Base-by-base conservation (phyloP, 208 protist species). In the Acanthamoeba triangularis region DNA sequence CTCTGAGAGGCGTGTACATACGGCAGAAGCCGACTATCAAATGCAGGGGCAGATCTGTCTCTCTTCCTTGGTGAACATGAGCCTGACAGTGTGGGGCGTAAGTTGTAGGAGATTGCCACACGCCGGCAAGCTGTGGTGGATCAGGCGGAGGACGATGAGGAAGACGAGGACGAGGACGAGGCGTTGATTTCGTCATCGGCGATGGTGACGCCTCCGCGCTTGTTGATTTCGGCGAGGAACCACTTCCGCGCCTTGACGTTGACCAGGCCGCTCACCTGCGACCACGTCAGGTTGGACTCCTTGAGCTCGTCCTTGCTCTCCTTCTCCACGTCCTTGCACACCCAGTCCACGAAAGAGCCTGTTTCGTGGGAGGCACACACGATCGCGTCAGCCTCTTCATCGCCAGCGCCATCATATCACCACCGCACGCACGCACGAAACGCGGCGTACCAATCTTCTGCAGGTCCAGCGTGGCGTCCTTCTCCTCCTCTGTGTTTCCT, bases 271-370 rank as follows among this genome's bases (percentile, higher is more conserved):
- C 82, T 90, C 33, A 90, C 82, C 56, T 90, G 82, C 49, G 23
- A 11, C 82, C 82, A 90, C 30, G 82, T 90, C n/a, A 90, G 56
- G 11, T 67, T 67, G 49, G 47, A 67, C 54, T 90, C 52, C 82
- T 90, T 67, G 52, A 90, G 56, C 30, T 90, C 82, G n/a, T 90
- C 52, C 82, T 90, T 90, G 82, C 82, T 90, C 82, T 90, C 82
- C 82, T 90, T 90, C 56, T 67, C 56, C 82, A 90, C 82, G 56
- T 90, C 82, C 30, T 41, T n/a, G 82, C 82, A 59, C 47, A 90
- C 56, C 82, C 82, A 90, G 20, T 56, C 82, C n/a, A 90, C 82
- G 33, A 90, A 90, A 5, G 28, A 33, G 47, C 82, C 82, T 90
- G 30, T 0, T 47, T n/a, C 6, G 1, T 28, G 33, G 1, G 1